A percentile compares a stretch with the other conserved stretches of the same genome.
These are phyloP conservation scores for Coemansia sp. DNA, from an alignment of 192 early-diverging fungal species.

Conservation along the genomic window DNA sequence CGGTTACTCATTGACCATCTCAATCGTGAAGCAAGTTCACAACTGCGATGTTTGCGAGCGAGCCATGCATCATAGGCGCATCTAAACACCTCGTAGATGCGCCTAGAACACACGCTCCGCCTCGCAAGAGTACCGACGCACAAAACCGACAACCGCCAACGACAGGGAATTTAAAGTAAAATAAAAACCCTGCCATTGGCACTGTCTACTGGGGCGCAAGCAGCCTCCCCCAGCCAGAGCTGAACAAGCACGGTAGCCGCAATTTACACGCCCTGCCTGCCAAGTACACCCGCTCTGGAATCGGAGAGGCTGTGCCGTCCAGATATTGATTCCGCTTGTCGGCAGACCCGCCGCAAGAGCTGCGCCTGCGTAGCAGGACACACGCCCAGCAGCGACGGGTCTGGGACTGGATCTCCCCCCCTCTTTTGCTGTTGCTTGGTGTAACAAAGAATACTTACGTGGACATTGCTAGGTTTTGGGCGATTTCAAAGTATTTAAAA, in stretches of 20 bases:
- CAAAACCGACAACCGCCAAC: not conserved
- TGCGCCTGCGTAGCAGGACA: not conserved
- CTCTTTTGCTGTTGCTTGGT: too few relatives aligned
- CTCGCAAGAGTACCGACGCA: constrained; percentile 47
- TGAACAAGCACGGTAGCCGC: too few relatives aligned
- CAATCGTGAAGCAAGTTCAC: not conserved
- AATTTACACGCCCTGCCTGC: too few relatives aligned
- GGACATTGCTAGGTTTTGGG: constrained; percentile 30
- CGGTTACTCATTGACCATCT: constrained; percentile 48
- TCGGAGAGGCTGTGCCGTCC: constrained; percentile 5
- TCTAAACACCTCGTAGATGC: too few relatives aligned
- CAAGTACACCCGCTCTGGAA: constrained; percentile 2
- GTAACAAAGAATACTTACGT: constrained; percentile 19
- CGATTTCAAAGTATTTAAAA: constrained; percentile 14
- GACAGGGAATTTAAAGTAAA: not conserved
- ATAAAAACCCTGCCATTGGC: not conserved
- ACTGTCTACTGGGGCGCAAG: constrained; percentile 5
- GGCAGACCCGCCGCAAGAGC: not conserved
- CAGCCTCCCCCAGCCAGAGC: constrained; percentile 2
- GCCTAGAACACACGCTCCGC: constrained; percentile 30
- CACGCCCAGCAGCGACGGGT: not conserved
- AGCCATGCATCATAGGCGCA: constrained; percentile 37
- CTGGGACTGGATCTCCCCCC: constrained; percentile 1
- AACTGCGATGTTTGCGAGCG: constrained; percentile 39
- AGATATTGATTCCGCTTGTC: constrained; percentile 7